These are phyloP conservation scores for Pyrenophora teres DNA, from an alignment of 2,329 filamentous ascomycete species.

Conservation along the genomic window DNA sequence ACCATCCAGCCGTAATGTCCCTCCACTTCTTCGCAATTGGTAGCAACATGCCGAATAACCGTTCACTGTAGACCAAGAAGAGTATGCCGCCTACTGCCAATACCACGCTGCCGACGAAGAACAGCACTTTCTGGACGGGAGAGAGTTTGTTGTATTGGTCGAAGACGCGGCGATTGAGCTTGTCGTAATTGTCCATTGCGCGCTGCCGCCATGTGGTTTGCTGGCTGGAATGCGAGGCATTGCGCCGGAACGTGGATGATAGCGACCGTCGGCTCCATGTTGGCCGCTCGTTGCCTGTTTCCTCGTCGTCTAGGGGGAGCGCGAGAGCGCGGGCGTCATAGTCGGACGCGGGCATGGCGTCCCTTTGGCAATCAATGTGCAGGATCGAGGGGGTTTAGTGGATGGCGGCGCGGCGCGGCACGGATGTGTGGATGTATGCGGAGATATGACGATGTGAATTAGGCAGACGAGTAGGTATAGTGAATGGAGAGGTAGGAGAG, in stretches of 20 bases:
- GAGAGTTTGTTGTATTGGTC: conserved; percentile 62
- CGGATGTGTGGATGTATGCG: conserved; percentile 14
- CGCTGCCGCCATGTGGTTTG: conserved; percentile 46
- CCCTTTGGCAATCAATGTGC: neutral
- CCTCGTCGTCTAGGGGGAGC: conserved; percentile 55
- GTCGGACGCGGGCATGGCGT: conserved; percentile 49
- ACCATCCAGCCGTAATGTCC: conserved; percentile 69
- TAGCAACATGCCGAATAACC: conserved; percentile 75
- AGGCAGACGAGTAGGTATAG: neutral
- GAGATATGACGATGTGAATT: conserved; percentile 3
- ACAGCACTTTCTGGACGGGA: conserved; percentile 65
- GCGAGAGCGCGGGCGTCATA: conserved; percentile 60
- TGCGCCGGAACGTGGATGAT: conserved; percentile 45
- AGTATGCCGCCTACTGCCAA: conserved; percentile 65
- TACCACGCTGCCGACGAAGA: conserved; percentile 57
- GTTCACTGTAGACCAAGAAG: conserved; percentile 77
- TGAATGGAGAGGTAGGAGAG: neutral
- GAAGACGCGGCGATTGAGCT: conserved; percentile 53
- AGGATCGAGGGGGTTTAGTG: neutral
- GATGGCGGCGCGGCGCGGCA: conserved; percentile 13
- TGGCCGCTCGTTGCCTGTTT: conserved; percentile 52
- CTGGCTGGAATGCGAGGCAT: conserved; percentile 37
- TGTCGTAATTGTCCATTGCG: conserved; percentile 50
- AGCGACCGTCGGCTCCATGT: conserved; percentile 57
- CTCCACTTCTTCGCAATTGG: conserved; percentile 80